A percentile compares a stretch with the other conserved stretches of the same genome.
These are phyloP conservation scores for Xylariaceae sp. DNA, from an alignment of 2,329 filamentous ascomycete species.

Conservation along the genomic window DNA sequence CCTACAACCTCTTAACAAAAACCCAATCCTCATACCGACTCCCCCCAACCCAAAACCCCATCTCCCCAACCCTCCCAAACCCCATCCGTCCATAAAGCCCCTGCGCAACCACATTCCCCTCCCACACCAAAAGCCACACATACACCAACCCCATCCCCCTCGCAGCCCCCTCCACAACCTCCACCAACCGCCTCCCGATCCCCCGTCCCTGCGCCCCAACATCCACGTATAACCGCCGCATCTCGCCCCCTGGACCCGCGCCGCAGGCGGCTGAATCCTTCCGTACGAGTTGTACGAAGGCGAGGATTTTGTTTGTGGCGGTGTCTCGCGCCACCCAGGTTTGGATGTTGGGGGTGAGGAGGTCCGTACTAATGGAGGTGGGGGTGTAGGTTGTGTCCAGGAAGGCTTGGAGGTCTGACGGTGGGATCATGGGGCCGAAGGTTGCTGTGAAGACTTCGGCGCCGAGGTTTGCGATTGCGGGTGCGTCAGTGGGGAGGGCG, in stretches of 20 bases:
- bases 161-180: conserved; percentile 24
- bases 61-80: conserved; percentile 23
- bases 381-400: too few species aligned
- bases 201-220: conserved; percentile 27
- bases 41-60: conserved; percentile 23
- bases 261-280: neutral
- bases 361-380: too few species aligned
- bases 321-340: conserved; percentile 16
- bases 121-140: conserved; percentile 31
- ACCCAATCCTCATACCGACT: conserved; percentile 27
- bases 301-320: conserved; percentile 19
- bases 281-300: conserved; percentile 28
- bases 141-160: conserved; percentile 25
- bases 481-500: too few species aligned
- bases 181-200: conserved; percentile 28
- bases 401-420: too few species aligned
- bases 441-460: too few species aligned
- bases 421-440: too few species aligned
- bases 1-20: conserved; percentile 20
- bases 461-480: too few species aligned
- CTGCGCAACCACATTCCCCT: conserved; percentile 23
- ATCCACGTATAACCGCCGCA: conserved; percentile 30
- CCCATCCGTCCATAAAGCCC: conserved; percentile 26
- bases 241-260: neutral
- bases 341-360: too few species aligned